Evolutionary conservation across 2,329 filamentous ascomycete species (phyloP).

Genomic region (Pseudogymnoascus sp.): DNA sequence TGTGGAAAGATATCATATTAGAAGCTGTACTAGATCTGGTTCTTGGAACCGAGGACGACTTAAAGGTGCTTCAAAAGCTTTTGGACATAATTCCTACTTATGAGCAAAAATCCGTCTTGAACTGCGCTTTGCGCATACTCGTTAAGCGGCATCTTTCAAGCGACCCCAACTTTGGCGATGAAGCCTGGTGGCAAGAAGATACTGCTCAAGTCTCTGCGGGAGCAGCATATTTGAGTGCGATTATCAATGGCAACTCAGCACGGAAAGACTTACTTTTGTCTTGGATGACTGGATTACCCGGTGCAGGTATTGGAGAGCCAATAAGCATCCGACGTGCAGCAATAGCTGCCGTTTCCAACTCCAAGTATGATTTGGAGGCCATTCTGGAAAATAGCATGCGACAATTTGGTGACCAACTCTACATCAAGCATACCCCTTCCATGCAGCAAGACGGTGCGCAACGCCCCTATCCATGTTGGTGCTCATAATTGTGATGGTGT

Average conservation of each 20-base stretch:
- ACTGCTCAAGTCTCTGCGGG: conserved; percentile 43
- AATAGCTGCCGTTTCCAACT: conserved; percentile 47
- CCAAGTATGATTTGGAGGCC: conserved; percentile 41
- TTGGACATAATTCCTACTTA: conserved; percentile 19
- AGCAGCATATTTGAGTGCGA: conserved; percentile 44
- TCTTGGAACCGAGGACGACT: conserved; percentile 13
- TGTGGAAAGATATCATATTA: background rate
- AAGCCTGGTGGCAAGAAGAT: conserved; percentile 26
- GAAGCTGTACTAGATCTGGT: background rate
- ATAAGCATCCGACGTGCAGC: conserved; percentile 60
- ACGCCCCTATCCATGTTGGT: conserved; percentile 1
- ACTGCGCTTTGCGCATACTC: conserved; percentile 20
- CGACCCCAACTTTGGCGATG: conserved; percentile 21
- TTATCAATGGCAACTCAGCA: conserved; percentile 40
- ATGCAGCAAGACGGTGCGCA: conserved; percentile 74
- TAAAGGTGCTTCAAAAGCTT: conserved; percentile 19
- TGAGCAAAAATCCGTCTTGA: conserved; percentile 25
- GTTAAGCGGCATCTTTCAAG: conserved; percentile 21
- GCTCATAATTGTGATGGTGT: conserved; percentile 8
- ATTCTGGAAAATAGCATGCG: conserved; percentile 61
- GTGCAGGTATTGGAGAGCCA: conserved; percentile 55
- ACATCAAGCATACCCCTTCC: conserved; percentile 76
- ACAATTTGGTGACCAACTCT: conserved; percentile 77
- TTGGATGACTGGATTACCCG: conserved; percentile 58
- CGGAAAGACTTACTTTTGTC: conserved; percentile 47